Conservation (phyloP, 1,284 basidiomycete genomes). For the Trametes versicolor region DNA sequence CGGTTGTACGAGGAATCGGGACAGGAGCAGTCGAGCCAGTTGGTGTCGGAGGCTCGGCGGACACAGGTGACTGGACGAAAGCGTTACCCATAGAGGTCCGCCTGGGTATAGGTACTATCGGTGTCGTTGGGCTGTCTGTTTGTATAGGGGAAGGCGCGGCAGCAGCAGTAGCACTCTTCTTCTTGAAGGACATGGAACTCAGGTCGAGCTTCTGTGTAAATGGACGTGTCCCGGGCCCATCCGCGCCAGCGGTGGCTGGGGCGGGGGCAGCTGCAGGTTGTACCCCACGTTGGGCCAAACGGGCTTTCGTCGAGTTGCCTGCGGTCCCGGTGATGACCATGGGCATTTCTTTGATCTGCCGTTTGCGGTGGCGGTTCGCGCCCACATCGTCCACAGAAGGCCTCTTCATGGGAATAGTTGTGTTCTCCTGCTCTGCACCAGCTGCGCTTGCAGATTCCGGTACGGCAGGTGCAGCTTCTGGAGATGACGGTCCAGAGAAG, state of each 20-base stretch:
- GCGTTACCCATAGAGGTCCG: constrained; percentile 18
- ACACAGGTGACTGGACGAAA: constrained; percentile 20
- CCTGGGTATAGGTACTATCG: constrained; percentile 18
- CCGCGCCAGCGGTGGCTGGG: not conserved
- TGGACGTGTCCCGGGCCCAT: not conserved
- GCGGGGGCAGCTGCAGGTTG: constrained; percentile 3
- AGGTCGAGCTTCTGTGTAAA: constrained; percentile 19
- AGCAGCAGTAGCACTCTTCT: constrained; percentile 24
- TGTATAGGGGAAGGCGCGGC: constrained; percentile 19
- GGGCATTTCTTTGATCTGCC: constrained; percentile 36
- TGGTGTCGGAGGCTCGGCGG: constrained; percentile 4
- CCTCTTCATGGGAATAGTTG: constrained; percentile 28
- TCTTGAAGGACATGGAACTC: constrained; percentile 36
- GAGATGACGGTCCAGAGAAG: constrained; percentile 36
- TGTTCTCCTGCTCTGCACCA: not conserved
- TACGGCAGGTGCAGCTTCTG: constrained; percentile 28
- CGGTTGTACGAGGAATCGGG: constrained; percentile 4
- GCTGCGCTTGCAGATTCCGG: not conserved
- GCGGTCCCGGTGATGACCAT: constrained; percentile 29
- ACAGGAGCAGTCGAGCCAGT: not conserved
- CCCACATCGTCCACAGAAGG: constrained; percentile 17
- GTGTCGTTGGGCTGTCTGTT: constrained; percentile 12
- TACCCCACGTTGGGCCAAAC: constrained; percentile 32
- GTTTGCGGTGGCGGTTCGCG: constrained; percentile 26
- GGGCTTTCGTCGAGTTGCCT: constrained; percentile 39